Percentiles rank a stretch among this genome's conserved stretches.
Evolutionary conservation across 805 yeast species (phyloP).

Genomic region (Candida qinlingensis): DNA sequence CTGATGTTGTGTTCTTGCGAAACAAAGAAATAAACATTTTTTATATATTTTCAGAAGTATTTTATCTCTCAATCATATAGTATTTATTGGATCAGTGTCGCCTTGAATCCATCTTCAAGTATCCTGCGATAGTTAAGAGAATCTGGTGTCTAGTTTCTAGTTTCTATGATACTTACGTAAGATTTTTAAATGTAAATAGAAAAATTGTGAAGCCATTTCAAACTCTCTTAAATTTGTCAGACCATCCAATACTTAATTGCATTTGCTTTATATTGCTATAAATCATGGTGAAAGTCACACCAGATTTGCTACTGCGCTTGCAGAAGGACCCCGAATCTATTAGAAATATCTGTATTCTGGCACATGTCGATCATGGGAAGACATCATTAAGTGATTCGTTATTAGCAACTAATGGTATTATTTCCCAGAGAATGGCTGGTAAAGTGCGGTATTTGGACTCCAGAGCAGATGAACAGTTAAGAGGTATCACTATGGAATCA

Average conservation of each 20-base stretch:
- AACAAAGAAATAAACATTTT: background rate
- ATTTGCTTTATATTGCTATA: background rate
- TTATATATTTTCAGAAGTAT: background rate
- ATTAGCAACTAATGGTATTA: constrained; percentile 92
- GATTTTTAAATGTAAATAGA: too few relatives aligned
- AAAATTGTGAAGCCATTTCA: too few relatives aligned
- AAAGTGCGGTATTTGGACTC: constrained; percentile 90
- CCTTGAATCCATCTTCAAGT: background rate
- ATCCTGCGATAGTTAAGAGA: too few relatives aligned
- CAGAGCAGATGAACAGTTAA: constrained; percentile 87
- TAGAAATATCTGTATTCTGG: constrained; percentile 89
- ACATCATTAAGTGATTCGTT: constrained; percentile 91
- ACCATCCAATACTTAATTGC: constrained; percentile 9
- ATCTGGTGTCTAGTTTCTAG: too few relatives aligned
- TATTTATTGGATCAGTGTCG: background rate
- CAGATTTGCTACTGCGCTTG: constrained; percentile 56
- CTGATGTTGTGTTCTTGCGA: constrained; percentile 9
- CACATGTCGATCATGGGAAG: constrained; percentile 98
- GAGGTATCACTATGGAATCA: constrained; percentile 98
- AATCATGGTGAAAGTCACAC: constrained; percentile 45
- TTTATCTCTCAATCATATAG: too few relatives aligned
- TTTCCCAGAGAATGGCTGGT: constrained; percentile 92
- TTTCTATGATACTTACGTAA: too few relatives aligned
- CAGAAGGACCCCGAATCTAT: constrained; percentile 68
- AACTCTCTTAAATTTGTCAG: background rate